Conservation (phyloP, 148 eudicot species). For the Arctostaphylos glauca region DNA sequence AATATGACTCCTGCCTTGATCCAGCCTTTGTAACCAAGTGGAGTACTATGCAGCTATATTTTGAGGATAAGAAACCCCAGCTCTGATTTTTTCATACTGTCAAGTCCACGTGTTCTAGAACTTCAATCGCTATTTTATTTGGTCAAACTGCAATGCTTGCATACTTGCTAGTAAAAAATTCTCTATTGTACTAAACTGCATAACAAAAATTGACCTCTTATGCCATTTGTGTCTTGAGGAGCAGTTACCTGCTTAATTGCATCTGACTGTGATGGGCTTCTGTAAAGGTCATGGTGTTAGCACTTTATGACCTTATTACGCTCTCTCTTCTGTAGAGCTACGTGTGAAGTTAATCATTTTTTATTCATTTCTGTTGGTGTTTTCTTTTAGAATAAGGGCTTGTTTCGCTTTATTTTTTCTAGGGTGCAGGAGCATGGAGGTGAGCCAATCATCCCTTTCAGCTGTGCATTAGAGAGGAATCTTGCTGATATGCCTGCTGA, state of each 20-base stretch:
- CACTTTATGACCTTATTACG: neutral
- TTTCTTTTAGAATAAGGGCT: neutral
- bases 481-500: conserved; percentile 84
- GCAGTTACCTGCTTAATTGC: neutral
- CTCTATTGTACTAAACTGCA: neutral
- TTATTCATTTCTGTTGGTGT: neutral
- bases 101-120: neutral
- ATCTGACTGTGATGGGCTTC: neutral
- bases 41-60: neutral
- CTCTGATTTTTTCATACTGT: neutral
- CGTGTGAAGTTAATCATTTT: neutral
- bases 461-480: conserved; percentile 77
- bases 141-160: neutral
- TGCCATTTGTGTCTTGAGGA: neutral
- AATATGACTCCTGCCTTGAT: neutral
- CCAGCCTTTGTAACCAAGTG: neutral
- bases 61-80: neutral
- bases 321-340: neutral
- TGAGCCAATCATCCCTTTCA: conserved; percentile 85
- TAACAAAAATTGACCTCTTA: neutral
- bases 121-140: neutral
- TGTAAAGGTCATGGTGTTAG: neutral
- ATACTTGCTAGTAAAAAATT: neutral
- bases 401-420: conserved; percentile 10
- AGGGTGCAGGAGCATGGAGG: conserved; percentile 99